These are phyloP conservation scores for Thielaviopsis euricoi DNA, from an alignment of 2,329 filamentous ascomycete species.

Conservation along the genomic window DNA sequence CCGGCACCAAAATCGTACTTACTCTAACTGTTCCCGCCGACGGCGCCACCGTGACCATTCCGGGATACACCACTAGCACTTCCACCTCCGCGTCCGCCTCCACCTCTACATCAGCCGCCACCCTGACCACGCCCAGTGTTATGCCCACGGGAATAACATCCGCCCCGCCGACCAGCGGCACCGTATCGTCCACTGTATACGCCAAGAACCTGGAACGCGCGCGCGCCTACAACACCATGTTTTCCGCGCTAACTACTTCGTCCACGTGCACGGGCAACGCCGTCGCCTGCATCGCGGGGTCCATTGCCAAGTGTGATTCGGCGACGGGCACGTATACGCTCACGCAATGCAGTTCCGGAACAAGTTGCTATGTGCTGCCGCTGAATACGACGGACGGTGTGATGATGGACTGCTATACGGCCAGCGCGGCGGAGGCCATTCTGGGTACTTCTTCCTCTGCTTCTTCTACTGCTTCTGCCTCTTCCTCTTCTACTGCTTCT, in stretches of 20 bases:
- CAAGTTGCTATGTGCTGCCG: conserved; percentile 36
- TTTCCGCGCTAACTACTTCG: conserved; percentile 25
- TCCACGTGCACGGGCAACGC: conserved; percentile 31
- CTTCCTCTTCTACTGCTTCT: background rate
- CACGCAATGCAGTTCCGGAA: conserved; percentile 19
- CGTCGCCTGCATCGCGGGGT: conserved; percentile 35
- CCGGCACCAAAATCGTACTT: background rate
- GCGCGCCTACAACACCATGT: conserved; percentile 30
- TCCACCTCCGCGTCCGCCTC: background rate
- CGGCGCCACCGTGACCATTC: conserved; percentile 1
- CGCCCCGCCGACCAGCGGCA: conserved; percentile 22
- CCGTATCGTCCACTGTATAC: conserved; percentile 25
- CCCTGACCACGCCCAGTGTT: conserved; percentile 17
- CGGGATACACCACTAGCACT: background rate
- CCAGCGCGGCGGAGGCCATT: conserved; percentile 23
- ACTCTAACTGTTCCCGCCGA: background rate
- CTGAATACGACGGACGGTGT: conserved; percentile 32
- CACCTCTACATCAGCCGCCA: background rate
- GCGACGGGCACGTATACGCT: conserved; percentile 26
- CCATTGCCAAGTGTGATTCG: conserved; percentile 28
- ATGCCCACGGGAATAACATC: conserved; percentile 27
- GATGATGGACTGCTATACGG: conserved; percentile 30
- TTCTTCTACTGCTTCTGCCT: background rate
- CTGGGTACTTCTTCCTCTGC: conserved; percentile 20
- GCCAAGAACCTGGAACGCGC: conserved; percentile 29